A percentile compares a stretch with the other conserved stretches of the same genome.
Conservation (phyloP, 208 protist genomes). For the Naegleria gruberi region DNA sequence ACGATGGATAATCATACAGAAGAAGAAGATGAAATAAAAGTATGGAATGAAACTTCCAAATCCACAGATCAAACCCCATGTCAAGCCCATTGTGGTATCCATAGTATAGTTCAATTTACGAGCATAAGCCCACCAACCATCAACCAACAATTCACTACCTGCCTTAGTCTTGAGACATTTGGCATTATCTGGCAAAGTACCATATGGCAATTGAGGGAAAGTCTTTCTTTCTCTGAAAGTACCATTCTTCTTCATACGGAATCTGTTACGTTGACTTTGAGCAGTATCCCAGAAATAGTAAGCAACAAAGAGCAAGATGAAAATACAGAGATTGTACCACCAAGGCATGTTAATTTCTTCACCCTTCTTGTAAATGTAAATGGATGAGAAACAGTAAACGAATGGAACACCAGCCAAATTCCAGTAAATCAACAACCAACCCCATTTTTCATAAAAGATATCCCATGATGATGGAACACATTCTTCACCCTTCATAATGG, state of each 20-base stretch:
- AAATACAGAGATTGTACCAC: slow-evolving; percentile 39
- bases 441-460: slow-evolving; percentile 87
- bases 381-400: slow-evolving; percentile 77
- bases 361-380: slow-evolving; percentile 56
- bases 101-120: slow-evolving; percentile 87
- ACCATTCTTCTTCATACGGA: slow-evolving; percentile 69
- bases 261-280: slow-evolving; percentile 84
- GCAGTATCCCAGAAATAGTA: slow-evolving; percentile 89
- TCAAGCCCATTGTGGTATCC: slow-evolving; percentile 78
- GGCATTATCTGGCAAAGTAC: slow-evolving; percentile 74
- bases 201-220: slow-evolving; percentile 82
- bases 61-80: slow-evolving; percentile 77
- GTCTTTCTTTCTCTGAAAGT: slow-evolving; percentile 58
- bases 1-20: slow-evolving; percentile 70
- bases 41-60: slow-evolving; percentile 77
- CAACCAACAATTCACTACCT: slow-evolving; percentile 69
- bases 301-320: slow-evolving; percentile 58
- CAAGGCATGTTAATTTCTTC: not conserved
- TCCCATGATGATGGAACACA: slow-evolving; percentile 85
- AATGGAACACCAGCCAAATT: slow-evolving; percentile 86
- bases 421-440: slow-evolving; percentile 87
- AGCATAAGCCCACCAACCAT: slow-evolving; percentile 72
- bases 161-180: slow-evolving; percentile 63
- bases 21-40: slow-evolving; percentile 88
- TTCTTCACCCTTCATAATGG: slow-evolving; percentile 82